Evolutionary conservation across 768 basidiomycete genomes (phyloP).

Genomic region (Trametes elegans): DNA sequence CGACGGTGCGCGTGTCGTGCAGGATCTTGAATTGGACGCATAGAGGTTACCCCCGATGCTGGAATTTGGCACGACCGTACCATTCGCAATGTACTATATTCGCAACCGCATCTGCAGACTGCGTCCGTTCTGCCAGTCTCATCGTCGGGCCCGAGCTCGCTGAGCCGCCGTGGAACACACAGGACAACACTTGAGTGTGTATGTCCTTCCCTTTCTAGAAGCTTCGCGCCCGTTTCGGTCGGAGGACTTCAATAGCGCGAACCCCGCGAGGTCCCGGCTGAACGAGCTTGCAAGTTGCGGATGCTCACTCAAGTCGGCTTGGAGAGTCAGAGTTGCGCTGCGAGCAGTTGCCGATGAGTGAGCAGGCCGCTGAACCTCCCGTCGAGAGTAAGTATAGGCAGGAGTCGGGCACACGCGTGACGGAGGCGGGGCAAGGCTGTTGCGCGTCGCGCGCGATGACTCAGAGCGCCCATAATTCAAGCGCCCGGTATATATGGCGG

Average conservation of each 20-base stretch:
- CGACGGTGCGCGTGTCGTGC: not conserved
- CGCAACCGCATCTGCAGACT: not conserved
- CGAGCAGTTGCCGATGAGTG: not conserved
- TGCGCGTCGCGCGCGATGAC: conserved; percentile 9
- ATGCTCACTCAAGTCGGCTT: too few relatives aligned
- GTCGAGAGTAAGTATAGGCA: too few relatives aligned
- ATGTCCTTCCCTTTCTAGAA: conserved; percentile 2
- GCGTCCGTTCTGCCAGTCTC: too few relatives aligned
- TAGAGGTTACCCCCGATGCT: conserved; percentile 8
- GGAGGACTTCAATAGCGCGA: too few relatives aligned
- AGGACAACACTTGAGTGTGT: too few relatives aligned
- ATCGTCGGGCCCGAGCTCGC: too few relatives aligned
- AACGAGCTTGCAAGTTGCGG: too few relatives aligned
- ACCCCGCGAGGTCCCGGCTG: too few relatives aligned
- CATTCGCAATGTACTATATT: conserved; percentile 10
- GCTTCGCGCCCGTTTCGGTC: not conserved
- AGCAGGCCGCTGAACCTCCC: not conserved
- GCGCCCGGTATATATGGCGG: conserved; percentile 24
- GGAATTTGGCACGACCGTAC: conserved; percentile 6
- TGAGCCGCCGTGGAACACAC: too few relatives aligned
- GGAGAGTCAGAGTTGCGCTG: not conserved
- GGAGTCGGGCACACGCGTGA: too few relatives aligned
- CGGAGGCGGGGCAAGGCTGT: not conserved
- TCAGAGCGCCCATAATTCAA: conserved; percentile 21
- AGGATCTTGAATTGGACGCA: conserved; percentile 3